phyloP scores from a whole-genome alignment of 352 stramenopile species.

The Phytophthora fragariae region DNA sequence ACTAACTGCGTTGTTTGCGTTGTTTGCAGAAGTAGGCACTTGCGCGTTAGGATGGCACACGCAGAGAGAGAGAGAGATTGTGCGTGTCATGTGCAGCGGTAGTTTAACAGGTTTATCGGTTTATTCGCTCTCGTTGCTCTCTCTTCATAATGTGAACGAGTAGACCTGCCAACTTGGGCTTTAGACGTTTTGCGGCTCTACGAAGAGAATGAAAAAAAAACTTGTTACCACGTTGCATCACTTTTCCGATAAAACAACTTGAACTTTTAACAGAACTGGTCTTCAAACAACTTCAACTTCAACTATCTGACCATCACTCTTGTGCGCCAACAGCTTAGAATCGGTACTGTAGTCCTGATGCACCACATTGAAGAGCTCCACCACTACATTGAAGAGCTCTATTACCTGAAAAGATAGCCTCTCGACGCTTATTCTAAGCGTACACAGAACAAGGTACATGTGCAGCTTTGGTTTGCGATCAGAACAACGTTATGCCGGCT shows the following conservation, averaged over 20 bases:
- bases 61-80: neutral
- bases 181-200: neutral
- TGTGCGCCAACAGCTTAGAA: neutral
- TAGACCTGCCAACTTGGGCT: neutral
- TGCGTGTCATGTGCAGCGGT: neutral
- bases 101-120: neutral
- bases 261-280: too few species aligned
- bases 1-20: slow-evolving; percentile 1
- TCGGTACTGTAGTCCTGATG: too few species aligned
- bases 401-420: too few species aligned
- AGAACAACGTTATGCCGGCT: neutral
- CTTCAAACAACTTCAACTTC: neutral
- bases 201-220: too few species aligned
- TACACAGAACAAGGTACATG: neutral
- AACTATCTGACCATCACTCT: neutral
- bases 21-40: slow-evolving; percentile 23
- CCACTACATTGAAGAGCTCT: too few species aligned
- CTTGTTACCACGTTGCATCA: too few species aligned
- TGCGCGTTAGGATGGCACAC: neutral
- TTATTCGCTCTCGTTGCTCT: too few species aligned
- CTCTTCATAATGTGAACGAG: neutral
- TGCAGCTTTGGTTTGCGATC: neutral
- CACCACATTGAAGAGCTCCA: too few species aligned
- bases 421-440: too few species aligned
- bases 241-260: too few species aligned